These are phyloP conservation scores for Drosera spatulata DNA, from an alignment of 179 eudicot genomes.

Conservation along the genomic window DNA sequence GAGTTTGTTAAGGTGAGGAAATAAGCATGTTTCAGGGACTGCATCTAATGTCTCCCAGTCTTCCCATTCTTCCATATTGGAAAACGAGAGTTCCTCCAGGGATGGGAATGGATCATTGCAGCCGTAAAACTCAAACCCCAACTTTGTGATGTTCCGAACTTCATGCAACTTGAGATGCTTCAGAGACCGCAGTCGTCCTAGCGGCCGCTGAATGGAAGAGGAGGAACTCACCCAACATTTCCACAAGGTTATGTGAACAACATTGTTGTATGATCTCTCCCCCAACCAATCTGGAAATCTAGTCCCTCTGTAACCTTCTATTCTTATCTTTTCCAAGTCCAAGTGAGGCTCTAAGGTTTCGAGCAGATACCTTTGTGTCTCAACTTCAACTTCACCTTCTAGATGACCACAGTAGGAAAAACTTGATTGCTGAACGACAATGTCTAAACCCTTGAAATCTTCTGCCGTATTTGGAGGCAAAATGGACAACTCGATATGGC, in stretches of 20 bases:
- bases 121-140: slow-evolving; percentile 22
- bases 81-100: slow-evolving; percentile 8
- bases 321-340: slow-evolving; percentile 8
- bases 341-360: slow-evolving; percentile 9
- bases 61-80: slow-evolving; percentile 12
- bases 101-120: slow-evolving; percentile 11
- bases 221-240: slow-evolving; percentile 10
- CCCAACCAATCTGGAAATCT: slow-evolving; percentile 20
- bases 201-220: slow-evolving; percentile 10
- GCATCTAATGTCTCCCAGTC: slow-evolving; percentile 7
- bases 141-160: slow-evolving; percentile 3
- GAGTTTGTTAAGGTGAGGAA: slow-evolving; percentile 12
- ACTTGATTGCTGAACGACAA: neutral
- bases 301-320: slow-evolving; percentile 5
- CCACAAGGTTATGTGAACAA: slow-evolving; percentile 2
- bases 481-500: too few relatives aligned
- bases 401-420: neutral
- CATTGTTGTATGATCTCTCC: neutral
- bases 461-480: too few relatives aligned
- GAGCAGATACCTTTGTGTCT: slow-evolving; percentile 3
- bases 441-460: neutral
- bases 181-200: slow-evolving; percentile 19
- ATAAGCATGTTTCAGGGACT: slow-evolving; percentile 1
- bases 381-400: neutral
- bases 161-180: slow-evolving; percentile 16